Base-by-base conservation (phyloP, 495 filamentous ascomycete genomes). In the Penicillium roqueforti region DNA sequence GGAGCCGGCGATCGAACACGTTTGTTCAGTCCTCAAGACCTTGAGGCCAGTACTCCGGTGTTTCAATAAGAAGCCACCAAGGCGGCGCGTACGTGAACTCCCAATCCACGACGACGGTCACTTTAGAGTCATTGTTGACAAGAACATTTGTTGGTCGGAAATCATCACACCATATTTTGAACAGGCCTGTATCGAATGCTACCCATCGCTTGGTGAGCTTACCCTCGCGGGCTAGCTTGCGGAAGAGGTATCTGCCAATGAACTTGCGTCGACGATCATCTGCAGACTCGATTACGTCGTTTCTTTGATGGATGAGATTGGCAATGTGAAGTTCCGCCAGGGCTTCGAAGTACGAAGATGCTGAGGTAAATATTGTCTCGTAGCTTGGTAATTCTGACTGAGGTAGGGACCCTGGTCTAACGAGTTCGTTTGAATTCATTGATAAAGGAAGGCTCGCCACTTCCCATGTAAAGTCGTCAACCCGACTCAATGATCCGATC, bases 181-280 rank as follows among this genome's bases (percentile, higher is more conserved):
- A 68, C 6, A 53, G 58, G 4, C 61, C 66, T 13, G 41, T 45
- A 5, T 65, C 54, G 16, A 26, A 16, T 10, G 20, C 41, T 13
- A 14, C 6, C 42, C 42, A 45, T 16, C 20, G 25, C 11, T 51
- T 7, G 1, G 39, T 45, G 23, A 62, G 55, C 4, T 58, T 58
- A 36, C 60, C 54, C 22, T 68, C 60, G 3, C 56, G 56, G 11
- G 61, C 65, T 11, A 73, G 53, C 26, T 56, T 64, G 22, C 63
- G 63, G 50, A 72, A 72, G 1, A 75, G 51, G 16, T 62, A 63
- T 41, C 74, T 67, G 7, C 73, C 70, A 1, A 74, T 63, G 29
- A 73, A 76, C 42, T 70, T 76, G 34, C 66, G 67, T 26, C 69
- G 61, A 44, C 63, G 69, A 48, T 76, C n/a, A 22, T 76, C 71